phyloP scores from a whole-genome alignment of 2,329 filamentous ascomycete species.

The Dichotomopilus funicola region DNA sequence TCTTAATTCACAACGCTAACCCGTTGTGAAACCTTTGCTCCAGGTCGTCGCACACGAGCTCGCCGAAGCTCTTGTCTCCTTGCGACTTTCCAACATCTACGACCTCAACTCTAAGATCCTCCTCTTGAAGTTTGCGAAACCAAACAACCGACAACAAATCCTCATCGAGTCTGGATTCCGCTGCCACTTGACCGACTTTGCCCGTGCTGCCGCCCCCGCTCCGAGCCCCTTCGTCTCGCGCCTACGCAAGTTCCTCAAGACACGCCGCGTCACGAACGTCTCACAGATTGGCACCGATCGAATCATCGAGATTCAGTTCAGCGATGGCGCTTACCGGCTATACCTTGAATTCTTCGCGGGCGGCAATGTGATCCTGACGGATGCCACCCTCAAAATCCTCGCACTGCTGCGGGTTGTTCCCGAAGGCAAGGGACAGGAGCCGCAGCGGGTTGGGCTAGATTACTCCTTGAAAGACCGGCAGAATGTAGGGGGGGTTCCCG shows the following conservation, averaged over 20 bases:
- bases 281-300: constrained; percentile 87
- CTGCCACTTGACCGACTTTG: constrained; percentile 87
- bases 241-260: constrained; percentile 82
- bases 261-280: constrained; percentile 72
- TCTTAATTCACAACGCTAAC: not conserved
- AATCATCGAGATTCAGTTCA: constrained; percentile 87
- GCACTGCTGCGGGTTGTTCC: constrained; percentile 73
- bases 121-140: constrained; percentile 89
- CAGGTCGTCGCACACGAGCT: constrained; percentile 95
- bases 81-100: constrained; percentile 90
- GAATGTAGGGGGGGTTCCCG: constrained; percentile 71
- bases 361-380: constrained; percentile 90
- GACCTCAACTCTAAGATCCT: constrained; percentile 94
- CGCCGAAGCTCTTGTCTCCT: constrained; percentile 62
- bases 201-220: constrained; percentile 74
- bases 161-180: constrained; percentile 94
- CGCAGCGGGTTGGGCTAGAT: constrained; percentile 69
- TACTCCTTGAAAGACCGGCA: constrained; percentile 80
- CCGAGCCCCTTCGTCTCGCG: constrained; percentile 81
- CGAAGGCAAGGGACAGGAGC: constrained; percentile 77
- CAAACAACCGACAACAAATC: constrained; percentile 80
- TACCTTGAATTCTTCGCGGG: constrained; percentile 96
- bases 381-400: constrained; percentile 74
- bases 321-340: constrained; percentile 78
- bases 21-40: not conserved